Evolutionary conservation across 208 protist species (phyloP), one percentile per base, ranked within the genome.

Genomic region (Trypanosoma brucei): DNA sequence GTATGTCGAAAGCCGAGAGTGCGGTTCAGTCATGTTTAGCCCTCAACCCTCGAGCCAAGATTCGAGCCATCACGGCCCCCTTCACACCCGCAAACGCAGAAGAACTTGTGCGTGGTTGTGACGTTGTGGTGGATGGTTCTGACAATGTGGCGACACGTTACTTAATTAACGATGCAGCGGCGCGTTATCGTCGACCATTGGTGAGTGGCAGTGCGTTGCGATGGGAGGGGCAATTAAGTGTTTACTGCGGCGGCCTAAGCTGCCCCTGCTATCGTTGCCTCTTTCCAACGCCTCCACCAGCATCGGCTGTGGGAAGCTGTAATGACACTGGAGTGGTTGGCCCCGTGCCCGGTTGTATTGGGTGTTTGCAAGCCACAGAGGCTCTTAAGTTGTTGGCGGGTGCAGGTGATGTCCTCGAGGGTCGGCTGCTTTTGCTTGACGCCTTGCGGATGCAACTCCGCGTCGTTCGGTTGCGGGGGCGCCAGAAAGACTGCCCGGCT

Each of bases 141-240:
- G 97, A 98, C 78, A 98, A 97, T 72, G 84, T 97, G 11, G 78
- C 82, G 3, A 88, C 95, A 36, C 88, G 97, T 30, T 98, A 98
- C 69, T 62, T 98, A 35, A 75, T 98, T 56, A 98, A 97, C 59
- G 95, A 98, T 62, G 95, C 94, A 5, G 97, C 96, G n/a, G 85
- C 93, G 60, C 76, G 91, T 4, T 62, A 70, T 0, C 65, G 70
- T 3, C 85, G 78, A 46, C 93, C 96, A 14, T 76, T 98, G 8
- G 93, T 98, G 6, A 97, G 94, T 45, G 95, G 90, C n/a, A 89
- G 87, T 62, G 93, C 95, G n/a, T 83, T 98, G 59, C 81, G 92
- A 37, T 96, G 91, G 84, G 95, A 98, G 11, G 96, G 94, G 37
- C 96, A 98, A 77, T 72, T 98, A 2, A 86, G 89, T 13, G 91